Conservation (phyloP, 441 rosid genomes). For the Isatis lusitanica region DNA sequence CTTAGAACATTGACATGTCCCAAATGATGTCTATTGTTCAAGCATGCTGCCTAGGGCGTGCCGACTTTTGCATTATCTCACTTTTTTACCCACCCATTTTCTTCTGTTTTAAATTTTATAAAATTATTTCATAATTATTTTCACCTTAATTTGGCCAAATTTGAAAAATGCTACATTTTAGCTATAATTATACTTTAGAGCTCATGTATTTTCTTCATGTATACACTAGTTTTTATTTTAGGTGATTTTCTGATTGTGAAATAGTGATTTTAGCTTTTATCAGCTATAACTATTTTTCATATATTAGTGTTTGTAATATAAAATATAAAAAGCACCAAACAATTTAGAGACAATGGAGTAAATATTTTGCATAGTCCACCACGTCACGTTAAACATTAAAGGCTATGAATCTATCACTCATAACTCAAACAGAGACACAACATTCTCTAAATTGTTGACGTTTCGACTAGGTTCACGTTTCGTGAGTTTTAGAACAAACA, state of each 20-base stretch:
- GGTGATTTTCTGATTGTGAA: background rate
- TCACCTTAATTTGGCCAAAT: background rate
- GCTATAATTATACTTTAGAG: background rate
- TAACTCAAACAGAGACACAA: constrained; percentile 25
- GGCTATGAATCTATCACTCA: constrained; percentile 2
- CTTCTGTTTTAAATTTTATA: background rate
- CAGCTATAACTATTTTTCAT: no score
- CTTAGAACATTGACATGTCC: constrained; percentile 48
- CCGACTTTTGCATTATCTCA: constrained; percentile 49
- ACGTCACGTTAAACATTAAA: constrained; percentile 40
- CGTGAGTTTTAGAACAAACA: background rate
- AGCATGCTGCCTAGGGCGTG: constrained; percentile 65
- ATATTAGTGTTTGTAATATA: background rate
- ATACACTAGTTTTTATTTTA: background rate
- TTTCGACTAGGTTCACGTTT: constrained; percentile 19
- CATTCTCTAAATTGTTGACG: constrained; percentile 16
- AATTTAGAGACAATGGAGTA: constrained; percentile 1
- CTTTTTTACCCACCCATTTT: constrained; percentile 34
- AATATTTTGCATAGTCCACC: constrained; percentile 31
- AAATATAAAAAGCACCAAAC: background rate
- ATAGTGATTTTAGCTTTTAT: no score
- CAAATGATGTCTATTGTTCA: constrained; percentile 50
- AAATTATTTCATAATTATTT: background rate
- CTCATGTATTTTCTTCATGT: background rate
- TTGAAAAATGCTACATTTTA: background rate